Evolutionary conservation across 257 asterid species (phyloP).

Genomic region (Petrea volubilis): DNA sequence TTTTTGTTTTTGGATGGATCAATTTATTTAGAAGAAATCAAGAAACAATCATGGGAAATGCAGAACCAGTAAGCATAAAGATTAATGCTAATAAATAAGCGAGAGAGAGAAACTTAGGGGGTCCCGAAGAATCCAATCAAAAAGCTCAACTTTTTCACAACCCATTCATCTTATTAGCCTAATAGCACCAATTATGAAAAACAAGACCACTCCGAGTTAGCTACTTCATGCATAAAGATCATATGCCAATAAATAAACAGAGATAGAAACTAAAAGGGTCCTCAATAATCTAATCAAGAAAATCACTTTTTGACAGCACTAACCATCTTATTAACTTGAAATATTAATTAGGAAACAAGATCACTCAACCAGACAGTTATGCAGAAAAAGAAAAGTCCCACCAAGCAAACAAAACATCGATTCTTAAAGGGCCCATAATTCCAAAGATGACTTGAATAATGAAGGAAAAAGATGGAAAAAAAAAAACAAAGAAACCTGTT

Average conservation of each 20-base stretch:
- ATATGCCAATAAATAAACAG: not conserved
- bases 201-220: not conserved
- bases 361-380: too few species aligned
- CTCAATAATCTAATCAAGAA: slow-evolving; percentile 20
- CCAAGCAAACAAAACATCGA: too few species aligned
- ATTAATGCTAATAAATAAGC: slow-evolving; percentile 1
- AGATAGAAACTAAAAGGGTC: slow-evolving; percentile 6
- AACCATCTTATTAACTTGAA: not conserved
- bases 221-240: not conserved
- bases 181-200: too few species aligned
- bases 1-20: too few species aligned
- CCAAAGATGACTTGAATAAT: too few species aligned
- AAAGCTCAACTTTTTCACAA: slow-evolving; percentile 16
- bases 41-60: too few species aligned
- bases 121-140: slow-evolving; percentile 11
- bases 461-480: too few species aligned
- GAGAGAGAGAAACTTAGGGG: slow-evolving; percentile 4
- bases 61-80: not conserved
- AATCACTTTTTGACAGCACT: slow-evolving; percentile 18
- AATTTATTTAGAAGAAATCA: too few species aligned
- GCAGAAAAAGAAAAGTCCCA: too few species aligned
- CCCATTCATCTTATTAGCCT: too few species aligned
- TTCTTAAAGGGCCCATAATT: too few species aligned
- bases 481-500: too few species aligned
- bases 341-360: not conserved